These are phyloP conservation scores for Ceratocystis ficicola DNA, from an alignment of 2,329 filamentous ascomycete genomes.

Conservation along the genomic window DNA sequence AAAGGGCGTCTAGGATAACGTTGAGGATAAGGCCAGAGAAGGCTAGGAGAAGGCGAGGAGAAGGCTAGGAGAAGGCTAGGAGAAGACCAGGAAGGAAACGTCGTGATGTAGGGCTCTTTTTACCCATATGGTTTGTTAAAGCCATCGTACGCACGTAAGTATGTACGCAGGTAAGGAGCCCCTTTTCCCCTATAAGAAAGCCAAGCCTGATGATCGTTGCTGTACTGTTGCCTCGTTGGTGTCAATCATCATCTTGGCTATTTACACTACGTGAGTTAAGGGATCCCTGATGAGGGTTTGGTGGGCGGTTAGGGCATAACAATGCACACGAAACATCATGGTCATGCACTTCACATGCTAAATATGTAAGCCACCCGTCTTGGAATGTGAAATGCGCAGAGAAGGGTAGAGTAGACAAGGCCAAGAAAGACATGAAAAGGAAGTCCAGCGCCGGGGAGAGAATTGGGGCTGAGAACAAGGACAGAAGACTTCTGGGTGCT, in stretches of 20 bases:
- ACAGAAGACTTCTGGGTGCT: no score
- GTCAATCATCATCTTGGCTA: conserved; percentile 6
- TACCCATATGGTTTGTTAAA: no score
- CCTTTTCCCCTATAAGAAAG: neutral
- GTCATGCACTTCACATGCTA: neutral
- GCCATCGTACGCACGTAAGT: no score
- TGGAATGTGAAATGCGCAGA: neutral
- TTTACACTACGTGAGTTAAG: neutral
- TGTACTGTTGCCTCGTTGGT: neutral
- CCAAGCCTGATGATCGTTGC: neutral
- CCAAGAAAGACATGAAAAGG: neutral
- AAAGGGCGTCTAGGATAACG: neutral
- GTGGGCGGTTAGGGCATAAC: neutral
- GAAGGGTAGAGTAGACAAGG: neutral
- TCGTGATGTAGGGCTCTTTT: neutral
- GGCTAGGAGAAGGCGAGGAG: neutral
- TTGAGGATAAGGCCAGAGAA: neutral
- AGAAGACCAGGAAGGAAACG: neutral
- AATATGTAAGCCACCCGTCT: neutral
- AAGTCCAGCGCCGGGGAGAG: neutral
- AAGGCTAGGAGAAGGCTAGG: neutral
- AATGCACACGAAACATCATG: neutral
- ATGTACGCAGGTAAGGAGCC: neutral
- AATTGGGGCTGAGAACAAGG: no score
- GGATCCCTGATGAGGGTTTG: neutral